These are phyloP conservation scores for Aspergillus sp. DNA, from an alignment of 2,329 filamentous ascomycete genomes.

Conservation along the genomic window DNA sequence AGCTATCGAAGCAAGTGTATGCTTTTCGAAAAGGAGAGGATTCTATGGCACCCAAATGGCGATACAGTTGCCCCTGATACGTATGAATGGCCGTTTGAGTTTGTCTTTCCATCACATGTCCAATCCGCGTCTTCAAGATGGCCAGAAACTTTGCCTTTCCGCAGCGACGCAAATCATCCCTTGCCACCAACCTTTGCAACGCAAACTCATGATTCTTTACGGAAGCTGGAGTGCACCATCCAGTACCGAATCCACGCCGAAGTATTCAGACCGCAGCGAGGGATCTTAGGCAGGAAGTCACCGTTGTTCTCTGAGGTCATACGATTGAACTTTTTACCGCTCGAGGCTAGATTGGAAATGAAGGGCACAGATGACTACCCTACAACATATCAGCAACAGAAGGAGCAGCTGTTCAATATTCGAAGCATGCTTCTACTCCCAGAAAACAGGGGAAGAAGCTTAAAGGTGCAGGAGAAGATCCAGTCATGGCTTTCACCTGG, in stretches of 20 bases:
- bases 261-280: constrained; percentile 10
- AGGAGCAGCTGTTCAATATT: constrained; percentile 13
- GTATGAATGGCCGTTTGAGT: constrained; percentile 19
- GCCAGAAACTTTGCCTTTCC: constrained; percentile 13
- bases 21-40: constrained; percentile 19
- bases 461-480: constrained; percentile 14
- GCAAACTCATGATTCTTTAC: constrained; percentile 3
- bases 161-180: constrained; percentile 14
- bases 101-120: constrained; percentile 11
- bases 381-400: constrained; percentile 1
- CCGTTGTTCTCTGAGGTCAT: constrained; percentile 6
- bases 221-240: constrained; percentile 11
- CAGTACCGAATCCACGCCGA: constrained; percentile 16
- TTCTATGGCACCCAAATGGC: constrained; percentile 7
- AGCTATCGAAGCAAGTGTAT: constrained; percentile 21
- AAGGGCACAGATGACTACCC: neutral
- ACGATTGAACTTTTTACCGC: constrained; percentile 8
- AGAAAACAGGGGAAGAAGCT: constrained; percentile 14
- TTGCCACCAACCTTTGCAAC: constrained; percentile 16
- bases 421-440: constrained; percentile 15
- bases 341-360: neutral
- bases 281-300: constrained; percentile 6
- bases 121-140: constrained; percentile 5
- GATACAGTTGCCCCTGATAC: constrained; percentile 3
- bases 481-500: constrained; percentile 15